Percentiles rank a stretch among this genome's conserved stretches.
These are phyloP conservation scores for Dactylellina haptotyla DNA, from an alignment of 2,329 filamentous ascomycete species.

Conservation along the genomic window DNA sequence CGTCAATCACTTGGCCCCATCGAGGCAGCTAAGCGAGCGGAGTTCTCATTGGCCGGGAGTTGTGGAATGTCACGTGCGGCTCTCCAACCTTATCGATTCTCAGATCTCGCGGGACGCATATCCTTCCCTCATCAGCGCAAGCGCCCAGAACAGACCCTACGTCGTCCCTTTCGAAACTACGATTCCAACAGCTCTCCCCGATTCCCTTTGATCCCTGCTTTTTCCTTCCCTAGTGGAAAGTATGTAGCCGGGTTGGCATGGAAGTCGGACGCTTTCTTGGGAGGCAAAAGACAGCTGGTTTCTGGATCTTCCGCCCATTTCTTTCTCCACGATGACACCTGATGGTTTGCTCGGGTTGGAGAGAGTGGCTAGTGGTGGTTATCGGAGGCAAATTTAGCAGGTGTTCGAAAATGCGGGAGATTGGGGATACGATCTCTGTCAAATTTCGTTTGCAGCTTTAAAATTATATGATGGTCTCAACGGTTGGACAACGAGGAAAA, in stretches of 20 bases:
- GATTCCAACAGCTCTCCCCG: no score
- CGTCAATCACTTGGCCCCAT: constrained; percentile 30
- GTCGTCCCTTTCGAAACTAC: no score
- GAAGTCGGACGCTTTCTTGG: no score
- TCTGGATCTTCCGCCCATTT: not conserved
- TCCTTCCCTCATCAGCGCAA: constrained; percentile 25
- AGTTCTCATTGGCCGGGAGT: constrained; percentile 24
- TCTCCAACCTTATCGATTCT: constrained; percentile 15
- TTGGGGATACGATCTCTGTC: no score
- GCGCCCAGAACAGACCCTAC: constrained; percentile 5
- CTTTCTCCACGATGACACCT: not conserved
- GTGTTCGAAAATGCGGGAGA: no score
- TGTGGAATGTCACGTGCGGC: constrained; percentile 40
- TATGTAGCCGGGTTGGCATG: no score
- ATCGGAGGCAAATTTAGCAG: not conserved
- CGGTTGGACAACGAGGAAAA: no score
- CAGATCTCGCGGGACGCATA: constrained; percentile 16
- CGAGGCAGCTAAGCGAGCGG: constrained; percentile 16
- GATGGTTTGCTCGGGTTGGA: not conserved
- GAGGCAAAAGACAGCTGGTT: not conserved
- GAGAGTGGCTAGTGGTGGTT: not conserved
- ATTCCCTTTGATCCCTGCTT: not conserved
- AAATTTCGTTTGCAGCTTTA: not conserved
- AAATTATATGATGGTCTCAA: not conserved
- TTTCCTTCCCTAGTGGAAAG: no score